These are phyloP conservation scores for Blastobotrys chiropterorum DNA, from an alignment of 805 yeast species.

Conservation along the genomic window DNA sequence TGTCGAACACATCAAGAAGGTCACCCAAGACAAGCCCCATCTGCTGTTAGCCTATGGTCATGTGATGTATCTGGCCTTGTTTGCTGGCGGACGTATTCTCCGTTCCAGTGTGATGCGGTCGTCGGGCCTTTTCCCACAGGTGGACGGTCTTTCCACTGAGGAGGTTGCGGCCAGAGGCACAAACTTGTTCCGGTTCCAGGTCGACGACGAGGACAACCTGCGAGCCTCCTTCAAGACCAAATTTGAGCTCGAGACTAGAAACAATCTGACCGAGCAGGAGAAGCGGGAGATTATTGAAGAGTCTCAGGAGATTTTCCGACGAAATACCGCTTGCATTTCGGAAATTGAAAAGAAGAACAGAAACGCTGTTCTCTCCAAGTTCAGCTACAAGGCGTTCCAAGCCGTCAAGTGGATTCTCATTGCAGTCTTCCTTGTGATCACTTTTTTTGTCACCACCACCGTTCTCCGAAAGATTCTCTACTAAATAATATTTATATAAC, in stretches of 20 bases:
- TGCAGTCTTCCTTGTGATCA: neutral
- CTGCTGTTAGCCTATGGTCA: constrained; percentile 74
- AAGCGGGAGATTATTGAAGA: constrained; percentile 66
- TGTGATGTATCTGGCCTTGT: constrained; percentile 75
- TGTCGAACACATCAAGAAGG: constrained; percentile 50
- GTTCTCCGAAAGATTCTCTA: neutral
- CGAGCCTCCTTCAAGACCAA: constrained; percentile 65
- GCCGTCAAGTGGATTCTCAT: neutral
- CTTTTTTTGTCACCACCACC: neutral
- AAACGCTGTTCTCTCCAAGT: constrained; percentile 21
- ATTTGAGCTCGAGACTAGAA: constrained; percentile 71
- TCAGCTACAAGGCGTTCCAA: constrained; percentile 14
- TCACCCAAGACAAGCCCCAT: constrained; percentile 58
- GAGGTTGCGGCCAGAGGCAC: constrained; percentile 60
- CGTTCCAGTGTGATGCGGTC: constrained; percentile 59
- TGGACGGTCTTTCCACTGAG: constrained; percentile 56
- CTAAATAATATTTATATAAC: neutral
- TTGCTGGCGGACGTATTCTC: constrained; percentile 80
- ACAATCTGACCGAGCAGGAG: constrained; percentile 60
- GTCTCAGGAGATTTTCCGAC: constrained; percentile 56
- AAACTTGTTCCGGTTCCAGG: constrained; percentile 65
- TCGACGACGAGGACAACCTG: constrained; percentile 58
- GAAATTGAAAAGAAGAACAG: constrained; percentile 67
- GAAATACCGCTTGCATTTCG: constrained; percentile 52
- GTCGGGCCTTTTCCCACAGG: constrained; percentile 68